Percentiles rank a stretch among this genome's conserved stretches.
phyloP scores from a whole-genome alignment of 225 moss, liverwort and hornwort genomes.

The Pseudoscleropodium purum region DNA sequence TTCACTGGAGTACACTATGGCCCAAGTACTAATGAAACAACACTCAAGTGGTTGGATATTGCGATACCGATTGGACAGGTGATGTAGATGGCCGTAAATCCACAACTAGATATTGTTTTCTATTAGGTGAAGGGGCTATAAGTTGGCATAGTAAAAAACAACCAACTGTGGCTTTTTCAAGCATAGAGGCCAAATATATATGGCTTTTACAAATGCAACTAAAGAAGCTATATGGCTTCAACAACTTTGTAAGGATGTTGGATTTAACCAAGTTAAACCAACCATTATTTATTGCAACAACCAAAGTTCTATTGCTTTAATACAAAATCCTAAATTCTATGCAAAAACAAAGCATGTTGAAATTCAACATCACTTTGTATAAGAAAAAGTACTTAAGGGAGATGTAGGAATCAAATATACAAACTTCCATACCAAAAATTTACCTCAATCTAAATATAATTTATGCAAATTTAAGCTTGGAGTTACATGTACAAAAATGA shows the following conservation, averaged over 20 bases:
- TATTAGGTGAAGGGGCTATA: fast-evolving
- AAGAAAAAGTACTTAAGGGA: not conserved
- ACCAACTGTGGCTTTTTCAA: not conserved
- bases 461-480: not conserved
- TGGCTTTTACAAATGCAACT: not conserved
- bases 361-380: not conserved
- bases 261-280: not conserved
- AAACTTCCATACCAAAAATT: not conserved
- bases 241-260: not conserved
- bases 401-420: not conserved
- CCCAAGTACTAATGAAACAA: not conserved
- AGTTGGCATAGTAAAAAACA: not conserved
- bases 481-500: not conserved
- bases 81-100: not conserved
- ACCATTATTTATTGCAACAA: not conserved
- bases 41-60: not conserved
- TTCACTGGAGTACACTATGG: not conserved
- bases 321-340: not conserved
- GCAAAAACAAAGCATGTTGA: not conserved
- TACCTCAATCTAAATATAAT: fast-evolving
- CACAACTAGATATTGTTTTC: not conserved
- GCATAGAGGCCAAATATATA: not conserved
- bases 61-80: fast-evolving
- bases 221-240: not conserved
- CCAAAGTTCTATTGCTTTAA: not conserved